phyloP scores from a whole-genome alignment of 2,329 filamentous ascomycete genomes.

The Waltergamsia citrina region DNA sequence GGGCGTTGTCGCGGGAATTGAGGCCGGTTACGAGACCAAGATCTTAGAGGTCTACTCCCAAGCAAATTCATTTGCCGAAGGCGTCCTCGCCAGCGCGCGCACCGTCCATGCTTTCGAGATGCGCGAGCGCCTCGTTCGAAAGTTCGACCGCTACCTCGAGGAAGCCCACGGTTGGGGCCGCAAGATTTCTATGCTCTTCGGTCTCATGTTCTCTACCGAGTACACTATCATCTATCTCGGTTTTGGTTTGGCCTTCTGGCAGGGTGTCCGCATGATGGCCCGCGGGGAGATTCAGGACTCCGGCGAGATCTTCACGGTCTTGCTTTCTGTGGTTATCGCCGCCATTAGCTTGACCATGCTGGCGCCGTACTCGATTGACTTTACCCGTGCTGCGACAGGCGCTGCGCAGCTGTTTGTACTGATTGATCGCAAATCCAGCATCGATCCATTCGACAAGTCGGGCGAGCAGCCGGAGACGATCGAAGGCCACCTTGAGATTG shows the following conservation, averaged over 20 bases:
- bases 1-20: slow-evolving; percentile 11
- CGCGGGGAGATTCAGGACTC: slow-evolving; percentile 21
- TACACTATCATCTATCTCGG: slow-evolving; percentile 31
- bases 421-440: slow-evolving; percentile 25
- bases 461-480: slow-evolving; percentile 56
- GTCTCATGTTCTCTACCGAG: slow-evolving; percentile 25
- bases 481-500: slow-evolving; percentile 64
- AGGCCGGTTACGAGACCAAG: slow-evolving; percentile 12
- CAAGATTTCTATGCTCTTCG: slow-evolving; percentile 26
- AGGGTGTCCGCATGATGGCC: slow-evolving; percentile 27
- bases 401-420: slow-evolving; percentile 24
- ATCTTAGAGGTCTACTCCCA: slow-evolving; percentile 12
- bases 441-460: slow-evolving; percentile 37
- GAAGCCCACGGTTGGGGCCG: slow-evolving; percentile 24
- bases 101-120: slow-evolving; percentile 34
- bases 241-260: slow-evolving; percentile 34
- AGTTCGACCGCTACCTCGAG: slow-evolving; percentile 26
- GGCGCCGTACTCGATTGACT: slow-evolving; percentile 26
- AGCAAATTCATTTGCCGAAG: slow-evolving; percentile 22
- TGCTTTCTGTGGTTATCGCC: slow-evolving; percentile 27
- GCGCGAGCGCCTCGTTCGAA: slow-evolving; percentile 22
- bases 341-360: slow-evolving; percentile 23
- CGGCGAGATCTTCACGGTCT: slow-evolving; percentile 12
- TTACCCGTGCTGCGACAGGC: slow-evolving; percentile 24
- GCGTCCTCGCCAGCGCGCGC: slow-evolving; percentile 24